These are phyloP conservation scores for Fusarium sarcochroum DNA, from an alignment of 2,329 filamentous ascomycete genomes.

Conservation along the genomic window DNA sequence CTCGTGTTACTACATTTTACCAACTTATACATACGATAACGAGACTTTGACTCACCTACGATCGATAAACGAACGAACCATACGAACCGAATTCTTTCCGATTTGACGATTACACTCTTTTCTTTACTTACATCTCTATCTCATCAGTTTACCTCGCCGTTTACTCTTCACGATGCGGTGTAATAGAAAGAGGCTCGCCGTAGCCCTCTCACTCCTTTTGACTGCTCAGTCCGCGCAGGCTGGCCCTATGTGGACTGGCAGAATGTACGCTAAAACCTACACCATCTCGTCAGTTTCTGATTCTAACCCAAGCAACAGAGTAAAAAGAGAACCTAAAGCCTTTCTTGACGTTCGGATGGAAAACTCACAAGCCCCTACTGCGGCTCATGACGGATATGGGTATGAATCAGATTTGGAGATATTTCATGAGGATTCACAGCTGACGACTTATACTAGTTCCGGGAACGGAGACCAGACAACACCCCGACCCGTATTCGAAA, in stretches of 20 bases:
- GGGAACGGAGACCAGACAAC: conserved; percentile 37
- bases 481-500: conserved; percentile 46
- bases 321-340: conserved; percentile 38
- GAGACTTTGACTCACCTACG: conserved; percentile 29
- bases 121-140: conserved; percentile 3
- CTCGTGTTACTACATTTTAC: conserved; percentile 11
- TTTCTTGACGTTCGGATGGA: conserved; percentile 34
- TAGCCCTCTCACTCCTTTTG: conserved; percentile 49
- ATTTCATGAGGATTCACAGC: neutral
- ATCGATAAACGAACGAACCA: conserved; percentile 25
- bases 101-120: conserved; percentile 20
- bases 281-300: neutral
- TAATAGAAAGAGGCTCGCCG: conserved; percentile 33
- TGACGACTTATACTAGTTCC: conserved; percentile 34
- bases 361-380: conserved; percentile 29
- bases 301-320: conserved; percentile 37
- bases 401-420: conserved; percentile 18
- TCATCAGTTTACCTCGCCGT: neutral
- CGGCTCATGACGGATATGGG: conserved; percentile 37
- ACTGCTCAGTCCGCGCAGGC: conserved; percentile 51
- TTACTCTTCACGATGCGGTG: conserved; percentile 42
- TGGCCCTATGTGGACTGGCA: conserved; percentile 54
- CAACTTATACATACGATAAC: conserved; percentile 17
- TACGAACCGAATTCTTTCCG: conserved; percentile 15
- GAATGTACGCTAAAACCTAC: conserved; percentile 46